These are phyloP conservation scores for Marasmius fiardii DNA, from an alignment of 1,284 basidiomycete species.

Conservation along the genomic window DNA sequence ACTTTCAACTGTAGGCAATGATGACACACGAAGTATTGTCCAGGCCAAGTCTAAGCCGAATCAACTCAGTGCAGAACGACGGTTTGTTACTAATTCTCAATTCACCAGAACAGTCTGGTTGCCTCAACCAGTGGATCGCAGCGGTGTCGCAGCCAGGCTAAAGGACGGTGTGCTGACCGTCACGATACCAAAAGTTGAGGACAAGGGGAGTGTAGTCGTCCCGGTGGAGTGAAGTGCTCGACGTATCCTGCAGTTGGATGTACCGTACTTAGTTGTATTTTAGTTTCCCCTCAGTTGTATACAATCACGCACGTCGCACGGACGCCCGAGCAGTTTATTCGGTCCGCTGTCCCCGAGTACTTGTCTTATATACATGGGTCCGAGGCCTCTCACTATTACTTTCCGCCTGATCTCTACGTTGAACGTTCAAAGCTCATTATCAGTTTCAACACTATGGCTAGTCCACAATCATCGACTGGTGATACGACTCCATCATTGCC, in stretches of 20 bases:
- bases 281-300: too few relatives aligned
- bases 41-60: conserved; percentile 31
- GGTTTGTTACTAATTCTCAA: conserved; percentile 47
- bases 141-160: conserved; percentile 60
- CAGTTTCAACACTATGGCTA: background rate
- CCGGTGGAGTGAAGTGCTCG: conserved; percentile 29
- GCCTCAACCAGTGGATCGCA: conserved; percentile 57
- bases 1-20: background rate
- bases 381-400: too few relatives aligned
- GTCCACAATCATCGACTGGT: background rate
- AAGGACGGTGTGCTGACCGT: conserved; percentile 67
- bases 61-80: conserved; percentile 56
- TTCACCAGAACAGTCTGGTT: conserved; percentile 72
- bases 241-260: background rate
- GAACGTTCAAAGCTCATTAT: background rate
- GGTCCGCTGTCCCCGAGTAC: too few relatives aligned
- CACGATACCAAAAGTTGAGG: conserved; percentile 56
- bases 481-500: conserved; percentile 31
- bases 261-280: too few relatives aligned
- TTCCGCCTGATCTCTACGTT: too few relatives aligned
- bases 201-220: conserved; percentile 44
- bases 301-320: too few relatives aligned
- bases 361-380: too few relatives aligned
- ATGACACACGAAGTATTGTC: conserved; percentile 14
- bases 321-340: too few relatives aligned